These are phyloP conservation scores for Pleurotus djamor DNA, from an alignment of 768 basidiomycete species.

Conservation along the genomic window DNA sequence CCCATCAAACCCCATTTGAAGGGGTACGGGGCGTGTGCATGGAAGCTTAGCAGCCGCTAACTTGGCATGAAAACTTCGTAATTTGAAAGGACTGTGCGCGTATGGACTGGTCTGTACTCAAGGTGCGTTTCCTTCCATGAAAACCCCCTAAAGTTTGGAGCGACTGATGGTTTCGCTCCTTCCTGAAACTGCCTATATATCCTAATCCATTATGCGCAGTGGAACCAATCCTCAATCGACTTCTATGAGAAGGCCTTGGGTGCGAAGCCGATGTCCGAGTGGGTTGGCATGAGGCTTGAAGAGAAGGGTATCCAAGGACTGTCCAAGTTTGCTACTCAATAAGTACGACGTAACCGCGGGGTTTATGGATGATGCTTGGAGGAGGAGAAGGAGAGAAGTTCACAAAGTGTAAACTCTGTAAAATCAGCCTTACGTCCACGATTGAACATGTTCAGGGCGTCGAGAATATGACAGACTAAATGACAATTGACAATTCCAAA, in stretches of 20 bases:
- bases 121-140: slow-evolving; percentile 47
- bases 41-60: slow-evolving; percentile 1
- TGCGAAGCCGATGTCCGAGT: slow-evolving; percentile 80
- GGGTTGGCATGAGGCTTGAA: slow-evolving; percentile 85
- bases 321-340: slow-evolving; percentile 36
- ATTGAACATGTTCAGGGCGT: too few species aligned
- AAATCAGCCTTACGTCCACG: too few species aligned
- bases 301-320: slow-evolving; percentile 65
- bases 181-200: neutral
- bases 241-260: slow-evolving; percentile 86
- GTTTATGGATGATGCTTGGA: neutral
- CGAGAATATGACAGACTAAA: too few species aligned
- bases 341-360: neutral
- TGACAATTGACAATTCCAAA: too few species aligned
- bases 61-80: slow-evolving; percentile 6
- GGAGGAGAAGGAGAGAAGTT: neutral
- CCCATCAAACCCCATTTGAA: too few species aligned
- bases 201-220: slow-evolving; percentile 41
- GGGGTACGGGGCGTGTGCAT: neutral
- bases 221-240: slow-evolving; percentile 90
- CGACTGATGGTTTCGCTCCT: neutral
- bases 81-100: slow-evolving; percentile 61
- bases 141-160: slow-evolving; percentile 5
- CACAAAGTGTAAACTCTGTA: too few species aligned
- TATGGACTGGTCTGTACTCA: slow-evolving; percentile 80